phyloP scores from a whole-genome alignment of 2,329 filamentous ascomycete genomes.

The Fusarium sp. region DNA sequence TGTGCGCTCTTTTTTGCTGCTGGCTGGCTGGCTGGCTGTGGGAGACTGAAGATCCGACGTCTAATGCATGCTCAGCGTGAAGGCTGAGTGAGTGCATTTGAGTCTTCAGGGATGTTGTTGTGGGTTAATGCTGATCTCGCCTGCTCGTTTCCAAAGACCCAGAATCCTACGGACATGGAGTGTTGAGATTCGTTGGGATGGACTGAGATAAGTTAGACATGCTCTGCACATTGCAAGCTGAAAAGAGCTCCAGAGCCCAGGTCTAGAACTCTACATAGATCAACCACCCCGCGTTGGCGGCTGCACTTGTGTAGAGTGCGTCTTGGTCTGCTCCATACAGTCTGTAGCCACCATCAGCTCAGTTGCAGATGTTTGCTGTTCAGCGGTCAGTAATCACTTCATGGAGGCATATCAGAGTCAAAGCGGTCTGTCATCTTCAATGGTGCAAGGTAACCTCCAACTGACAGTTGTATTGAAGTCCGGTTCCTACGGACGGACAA shows the following conservation, averaged over 20 bases:
- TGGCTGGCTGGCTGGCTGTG: constrained; percentile 4
- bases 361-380: constrained; percentile 20
- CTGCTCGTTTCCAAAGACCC: not conserved
- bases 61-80: not conserved
- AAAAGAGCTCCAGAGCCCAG: constrained; percentile 9
- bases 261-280: constrained; percentile 30
- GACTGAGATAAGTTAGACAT: not conserved
- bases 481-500: constrained; percentile 7
- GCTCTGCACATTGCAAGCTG: constrained; percentile 8
- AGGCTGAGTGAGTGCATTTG: not conserved
- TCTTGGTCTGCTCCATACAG: constrained; percentile 21
- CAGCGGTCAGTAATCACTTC: constrained; percentile 16
- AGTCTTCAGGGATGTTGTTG: constrained; percentile 1
- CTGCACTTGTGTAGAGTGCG: constrained; percentile 28
- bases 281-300: constrained; percentile 34
- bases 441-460: not conserved
- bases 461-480: not conserved
- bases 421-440: not conserved
- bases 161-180: constrained; percentile 24
- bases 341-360: constrained; percentile 31
- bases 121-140: constrained; percentile 1
- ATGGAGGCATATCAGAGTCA: not conserved
- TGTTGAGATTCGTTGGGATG: not conserved
- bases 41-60: constrained; percentile 5
- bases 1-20: not conserved